Evolutionary conservation across 257 asterid species (phyloP).

Genomic region (Jasminum sambac): DNA sequence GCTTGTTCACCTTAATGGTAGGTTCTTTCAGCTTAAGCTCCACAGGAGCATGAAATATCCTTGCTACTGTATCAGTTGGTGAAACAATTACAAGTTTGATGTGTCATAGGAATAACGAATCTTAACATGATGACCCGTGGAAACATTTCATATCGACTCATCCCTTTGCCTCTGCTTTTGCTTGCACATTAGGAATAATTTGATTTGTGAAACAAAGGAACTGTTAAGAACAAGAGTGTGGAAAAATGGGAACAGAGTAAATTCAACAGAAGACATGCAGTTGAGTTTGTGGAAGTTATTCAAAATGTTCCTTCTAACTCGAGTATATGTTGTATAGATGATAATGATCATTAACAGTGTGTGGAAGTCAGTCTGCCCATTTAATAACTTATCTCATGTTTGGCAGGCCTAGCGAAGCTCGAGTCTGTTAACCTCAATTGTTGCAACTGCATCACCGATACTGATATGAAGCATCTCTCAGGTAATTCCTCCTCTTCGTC

Average conservation of each 20-base stretch:
- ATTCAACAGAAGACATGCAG: not conserved
- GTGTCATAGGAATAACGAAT: not conserved
- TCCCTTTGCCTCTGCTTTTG: not conserved
- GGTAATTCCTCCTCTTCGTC: conserved; percentile 46
- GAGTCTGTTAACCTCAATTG: conserved; percentile 87
- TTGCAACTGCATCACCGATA: conserved; percentile 86
- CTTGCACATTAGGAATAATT: not conserved
- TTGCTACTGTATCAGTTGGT: not conserved
- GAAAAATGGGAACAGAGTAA: not conserved
- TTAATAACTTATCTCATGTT: conserved; percentile 21
- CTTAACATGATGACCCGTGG: not conserved
- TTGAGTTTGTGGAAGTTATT: not conserved
- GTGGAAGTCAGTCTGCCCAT: not conserved
- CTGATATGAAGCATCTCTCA: conserved; percentile 83
- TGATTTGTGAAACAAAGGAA: not conserved
- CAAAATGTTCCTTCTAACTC: not conserved
- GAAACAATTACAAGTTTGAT: not conserved
- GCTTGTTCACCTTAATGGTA: conserved; percentile 80
- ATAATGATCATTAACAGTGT: not conserved
- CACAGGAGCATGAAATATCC: not conserved
- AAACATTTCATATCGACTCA: not conserved
- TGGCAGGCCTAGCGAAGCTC: conserved; percentile 79
- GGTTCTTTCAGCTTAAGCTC: conserved; percentile 13
- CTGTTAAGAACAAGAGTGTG: not conserved
- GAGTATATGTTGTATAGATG: not conserved